Base-by-base conservation (phyloP, 2,329 filamentous ascomycete species). In the Fusarium hostae region DNA sequence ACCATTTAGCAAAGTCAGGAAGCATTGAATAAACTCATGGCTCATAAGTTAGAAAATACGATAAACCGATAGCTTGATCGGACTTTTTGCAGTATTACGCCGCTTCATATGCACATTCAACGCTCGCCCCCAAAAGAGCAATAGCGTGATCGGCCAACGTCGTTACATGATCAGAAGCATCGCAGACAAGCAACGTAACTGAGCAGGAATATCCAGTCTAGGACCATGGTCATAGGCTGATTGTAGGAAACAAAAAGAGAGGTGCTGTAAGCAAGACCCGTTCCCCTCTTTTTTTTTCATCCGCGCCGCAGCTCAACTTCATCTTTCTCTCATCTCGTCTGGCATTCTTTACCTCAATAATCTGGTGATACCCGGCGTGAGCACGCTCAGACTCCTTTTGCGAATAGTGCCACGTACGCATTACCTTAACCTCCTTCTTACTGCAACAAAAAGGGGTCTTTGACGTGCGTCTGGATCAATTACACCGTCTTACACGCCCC, bases 111-210 rank as follows among this genome's bases (percentile, higher is more conserved):
- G 50, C 43, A 59, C 35, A n/a, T 44, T 28, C 30, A 12, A 56
- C 44, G 62, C 28, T 58, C 57, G 28, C 32, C 44, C 41, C 60
- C 15, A 59, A 66, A 65, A n/a, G 5, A 43, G 66, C 45, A 34
- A 70, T 73, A 67, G 70, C 62, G 70, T 70, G 66, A 70, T 70
- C 50, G 41, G 37, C 35, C 51, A 59, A 50, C 13, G 24, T 57
- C 35, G 44, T 50, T 70, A 47, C 51, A 72, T 64, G 40, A 66
- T 70, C 34, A 59, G 26, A 69, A 52, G 20, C 63, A 58, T 39
- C 34, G 37, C 37, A 24, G 48, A 18, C 41, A 51, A 37, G 63
- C 35, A 68, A 71, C 67, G 51, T 63, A 70, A 62, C 35, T 56
- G 50, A 65, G 60, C 35, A 45, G 26, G 22, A 41, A 41, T 37